Percentiles rank a stretch among this genome's conserved stretches.
These are phyloP conservation scores for Helminthosporium solani DNA, from an alignment of 2,329 filamentous ascomycete genomes.

Conservation along the genomic window DNA sequence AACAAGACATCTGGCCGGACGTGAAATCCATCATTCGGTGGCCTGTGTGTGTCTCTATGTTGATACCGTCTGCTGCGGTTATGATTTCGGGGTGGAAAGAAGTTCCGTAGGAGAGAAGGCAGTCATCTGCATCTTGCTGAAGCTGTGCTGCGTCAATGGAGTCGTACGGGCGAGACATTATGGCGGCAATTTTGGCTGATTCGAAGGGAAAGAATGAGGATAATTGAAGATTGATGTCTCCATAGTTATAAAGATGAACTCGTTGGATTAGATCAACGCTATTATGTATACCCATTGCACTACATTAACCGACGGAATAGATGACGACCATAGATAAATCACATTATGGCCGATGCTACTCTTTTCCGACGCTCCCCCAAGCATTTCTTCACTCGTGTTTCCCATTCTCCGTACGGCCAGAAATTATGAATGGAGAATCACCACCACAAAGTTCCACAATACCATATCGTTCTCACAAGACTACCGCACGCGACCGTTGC, in stretches of 20 bases:
- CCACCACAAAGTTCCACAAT: background rate
- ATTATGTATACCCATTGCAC: no score
- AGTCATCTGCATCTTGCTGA: conserved; percentile 22
- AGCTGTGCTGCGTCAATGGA: conserved; percentile 17
- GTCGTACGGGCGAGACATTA: conserved; percentile 20
- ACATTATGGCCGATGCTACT: background rate
- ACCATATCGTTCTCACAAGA: conserved; percentile 9
- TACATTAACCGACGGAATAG: no score
- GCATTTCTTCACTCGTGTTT: background rate
- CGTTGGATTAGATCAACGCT: background rate
- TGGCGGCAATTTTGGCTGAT: background rate
- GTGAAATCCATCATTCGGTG: conserved; percentile 38
- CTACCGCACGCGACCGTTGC: conserved; percentile 16
- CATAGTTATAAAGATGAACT: background rate
- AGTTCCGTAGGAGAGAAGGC: conserved; percentile 25
- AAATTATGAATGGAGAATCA: background rate
- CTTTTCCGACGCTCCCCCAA: background rate
- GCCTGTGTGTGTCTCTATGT: conserved; percentile 31
- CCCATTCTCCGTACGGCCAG: background rate
- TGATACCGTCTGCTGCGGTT: conserved; percentile 27
- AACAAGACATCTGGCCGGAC: conserved; percentile 31
- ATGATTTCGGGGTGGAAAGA: conserved; percentile 34
- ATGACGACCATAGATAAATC: no score
- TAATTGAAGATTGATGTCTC: background rate
- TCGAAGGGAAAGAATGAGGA: background rate